Evolutionary conservation across 2,329 filamentous ascomycete genomes (phyloP), one percentile per base, ranked within the genome.

Genomic region (Phaeophleospora eucalypticola): DNA sequence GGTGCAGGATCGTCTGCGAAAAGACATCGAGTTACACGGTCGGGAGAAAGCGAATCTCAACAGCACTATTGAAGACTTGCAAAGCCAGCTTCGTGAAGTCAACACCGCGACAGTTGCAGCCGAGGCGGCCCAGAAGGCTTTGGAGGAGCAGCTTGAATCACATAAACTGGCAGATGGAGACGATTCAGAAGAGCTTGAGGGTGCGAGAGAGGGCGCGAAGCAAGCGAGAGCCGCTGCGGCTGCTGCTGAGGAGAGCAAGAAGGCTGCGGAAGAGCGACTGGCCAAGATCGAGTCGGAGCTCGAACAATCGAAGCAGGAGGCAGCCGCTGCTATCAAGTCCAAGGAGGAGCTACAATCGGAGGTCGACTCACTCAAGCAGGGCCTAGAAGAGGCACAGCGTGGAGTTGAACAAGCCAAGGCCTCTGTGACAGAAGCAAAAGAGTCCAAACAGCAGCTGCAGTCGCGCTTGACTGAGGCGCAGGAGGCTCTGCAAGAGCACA

Each of bases 11-110:
- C 35, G 39, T n/a, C 27, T 60, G 21, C 46, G 46, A 16, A 42
- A 48, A 16, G 53, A 59, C 24, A 16, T 58, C 9, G 27, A 41
- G 15, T 8, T 19, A 4, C 15, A n/a, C 4, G 14, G 21, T 7
- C 9, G 4, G 19, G 37, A 39, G 8, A n/a, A 17, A 9, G 18
- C 18, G 4, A 24, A 39, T 3, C 18, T 19, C 20, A 39, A 39
- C 9, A n/a, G 24, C 7, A 29, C 6, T 6, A 6, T 29, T 29
- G 7, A 29, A 12, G 7, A 29, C 6, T 12, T 29, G 24, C 24
- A 29, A 29, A 29, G 12, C 24, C 7, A 29, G 12, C 24, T 29
- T 7, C 24, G 24, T 6, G 24, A 29, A 12, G 24, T 12, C 24
- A 29, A 29, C 7, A 7, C 24, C 24, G 24, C 24, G 12, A 29